Evolutionary conservation across 2,329 filamentous ascomycete species (phyloP), one percentile per base, ranked within the genome.

Genomic region (Epichloe sylvatica): DNA sequence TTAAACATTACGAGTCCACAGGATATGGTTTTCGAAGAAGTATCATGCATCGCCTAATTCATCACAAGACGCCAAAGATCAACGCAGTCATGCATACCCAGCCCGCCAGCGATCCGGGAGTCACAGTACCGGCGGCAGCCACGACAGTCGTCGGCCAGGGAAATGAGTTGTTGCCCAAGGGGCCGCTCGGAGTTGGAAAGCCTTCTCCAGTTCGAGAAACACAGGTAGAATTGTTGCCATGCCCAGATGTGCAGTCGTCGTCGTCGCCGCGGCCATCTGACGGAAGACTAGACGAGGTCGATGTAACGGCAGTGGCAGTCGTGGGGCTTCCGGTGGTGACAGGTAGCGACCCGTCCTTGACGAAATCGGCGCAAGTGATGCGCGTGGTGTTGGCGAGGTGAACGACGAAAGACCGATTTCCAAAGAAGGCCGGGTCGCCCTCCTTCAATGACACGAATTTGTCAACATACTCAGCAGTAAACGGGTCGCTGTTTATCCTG

Each of bases 301-400:
- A 23, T 21, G 15, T 11, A 8, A 17, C 44, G 19, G 17, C 17
- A 25, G 46, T 25, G 4, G n/a, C 23, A 17, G 34, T 37, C 44
- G 34, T 17, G 19, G 44, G 21, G 34, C 33, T 11, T 30, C 19
- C 8, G 35, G 4, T 38, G 34, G 44, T 3, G 21, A 38, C 35
- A 21, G 35, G 21, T 12, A 23, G 17, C 25, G 13, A 15, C 17
- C 6, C 35, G 36, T 39, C 37, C 33, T 42, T 48, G 43, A 53
- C 43, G 60, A 84, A 82, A 70, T 80, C 81, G 64, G 77, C 80
- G 59, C 81, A 84, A 12, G 73, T 74, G 57, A 84, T 74, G 54
- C 81, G 75, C 1, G 78, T 81, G 63, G 71, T 77, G 69, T 83
- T 82, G 59, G 70, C 69, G 56, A 74, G 79, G 67, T 85, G 81